Conservation (phyloP, 2,329 filamentous ascomycete species). For the Ophiostoma novo-ulmi region DNA sequence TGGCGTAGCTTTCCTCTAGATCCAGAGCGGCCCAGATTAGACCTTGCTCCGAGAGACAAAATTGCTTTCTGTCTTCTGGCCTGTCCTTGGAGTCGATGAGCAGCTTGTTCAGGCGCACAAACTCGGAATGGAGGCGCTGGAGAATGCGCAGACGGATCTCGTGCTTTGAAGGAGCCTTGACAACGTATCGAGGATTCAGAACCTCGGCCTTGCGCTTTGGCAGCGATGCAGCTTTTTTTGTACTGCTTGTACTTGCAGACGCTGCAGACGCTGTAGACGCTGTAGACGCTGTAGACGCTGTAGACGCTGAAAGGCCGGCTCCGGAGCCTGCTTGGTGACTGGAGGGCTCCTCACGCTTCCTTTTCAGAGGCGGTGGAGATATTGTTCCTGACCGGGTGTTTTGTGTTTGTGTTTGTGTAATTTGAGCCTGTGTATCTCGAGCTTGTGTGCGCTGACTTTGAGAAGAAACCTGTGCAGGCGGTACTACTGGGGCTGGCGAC, state of each 20-base stretch:
- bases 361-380: constrained; percentile 24
- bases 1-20: constrained; percentile 71
- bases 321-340: background rate
- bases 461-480: background rate
- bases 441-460: too few relatives aligned
- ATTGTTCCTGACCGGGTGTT: background rate
- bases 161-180: constrained; percentile 52
- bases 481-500: background rate
- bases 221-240: constrained; percentile 10
- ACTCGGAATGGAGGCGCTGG: constrained; percentile 59
- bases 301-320: background rate
- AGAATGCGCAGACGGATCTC: constrained; percentile 54
- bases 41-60: constrained; percentile 59
- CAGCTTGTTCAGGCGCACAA: constrained; percentile 61
- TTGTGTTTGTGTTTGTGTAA: background rate
- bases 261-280: background rate
- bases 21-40: constrained; percentile 66
- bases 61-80: constrained; percentile 43
- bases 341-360: constrained; percentile 19
- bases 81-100: constrained; percentile 46
- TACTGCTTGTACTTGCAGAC: background rate
- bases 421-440: background rate
- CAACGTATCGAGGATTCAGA: constrained; percentile 63
- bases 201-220: constrained; percentile 42
- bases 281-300: background rate